Evolutionary conservation across 208 protist genomes (phyloP).

Genomic region (Trypanosoma platydactyli): DNA sequence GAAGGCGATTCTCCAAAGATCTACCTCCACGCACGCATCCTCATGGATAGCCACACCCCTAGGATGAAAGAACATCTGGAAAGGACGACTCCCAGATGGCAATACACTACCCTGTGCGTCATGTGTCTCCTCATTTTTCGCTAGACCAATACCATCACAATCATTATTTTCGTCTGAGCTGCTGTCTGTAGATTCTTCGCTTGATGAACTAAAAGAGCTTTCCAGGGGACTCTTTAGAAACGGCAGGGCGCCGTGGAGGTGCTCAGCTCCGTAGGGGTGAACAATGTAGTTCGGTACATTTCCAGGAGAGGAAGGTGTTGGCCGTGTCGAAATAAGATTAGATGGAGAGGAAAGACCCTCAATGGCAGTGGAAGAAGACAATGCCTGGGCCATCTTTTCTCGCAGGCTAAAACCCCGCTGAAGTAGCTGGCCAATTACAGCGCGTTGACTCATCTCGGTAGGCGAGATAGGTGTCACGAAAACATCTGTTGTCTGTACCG

Average conservation of each 20-base stretch:
- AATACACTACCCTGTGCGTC: background rate
- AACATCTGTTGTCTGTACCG: background rate
- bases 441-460: conserved; percentile 17
- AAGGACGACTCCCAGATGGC: background rate
- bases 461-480: background rate
- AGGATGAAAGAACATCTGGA: conserved; percentile 5
- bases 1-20: conserved; percentile 71
- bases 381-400: conserved; percentile 44
- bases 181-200: conserved; percentile 12
- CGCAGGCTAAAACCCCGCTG: conserved; percentile 41
- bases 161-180: conserved; percentile 1
- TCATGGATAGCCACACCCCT: conserved; percentile 1
- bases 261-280: conserved; percentile 10
- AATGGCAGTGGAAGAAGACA: conserved; percentile 9
- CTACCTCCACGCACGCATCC: conserved; percentile 51
- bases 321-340: background rate
- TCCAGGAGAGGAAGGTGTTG: background rate
- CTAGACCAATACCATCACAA: background rate
- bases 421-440: conserved; percentile 36
- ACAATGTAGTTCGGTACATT: conserved; percentile 2
- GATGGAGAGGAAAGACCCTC: conserved; percentile 8
- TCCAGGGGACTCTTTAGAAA: conserved; percentile 8
- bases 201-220: conserved; percentile 17
- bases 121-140: background rate
- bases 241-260: conserved; percentile 10